Base-by-base conservation (phyloP, 179 eudicot species). In the Corrigiola litoralis region DNA sequence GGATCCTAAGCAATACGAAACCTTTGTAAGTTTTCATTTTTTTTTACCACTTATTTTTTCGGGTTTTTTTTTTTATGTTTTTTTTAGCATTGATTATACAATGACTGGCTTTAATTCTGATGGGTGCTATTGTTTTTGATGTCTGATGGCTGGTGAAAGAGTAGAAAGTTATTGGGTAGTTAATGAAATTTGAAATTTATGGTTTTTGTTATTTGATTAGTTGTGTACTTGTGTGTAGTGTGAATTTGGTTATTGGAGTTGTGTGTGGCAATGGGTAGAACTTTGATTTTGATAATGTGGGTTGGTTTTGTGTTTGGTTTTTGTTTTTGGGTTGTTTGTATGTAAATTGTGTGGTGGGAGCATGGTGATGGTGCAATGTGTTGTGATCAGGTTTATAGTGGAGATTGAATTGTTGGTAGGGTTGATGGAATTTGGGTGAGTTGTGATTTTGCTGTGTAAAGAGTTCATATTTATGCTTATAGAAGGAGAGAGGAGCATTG, bases 1-100 rank as follows among this genome's bases (percentile, higher is more conserved):
- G 62, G 96, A 89, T 81, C 92, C 90, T 2, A 75, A 76, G 60
- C 84, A 75, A 16, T 86, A 81, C 74, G 92, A 86, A 21, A 77
- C 69, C 55, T 72, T 80, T 34, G 96, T 89, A 76, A 79, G 96
- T 69, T 37, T 37, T 42, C 34, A 5, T 13, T 18, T 44, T 24
- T 24, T 24, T 16, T 24, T 5, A 5, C 7, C 27, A 23, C 21
- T 53, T 24, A 0, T 23, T 3, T 34, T 14, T 11, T 68, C 13
- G 24, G 6, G 46, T 64, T 37, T 23, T 11, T 8, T 4, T 28
- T 37, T 56, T 36, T 17, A 51, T 27, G 23, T 16, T 12, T 2
- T 40, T 51, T 6, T 25, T 60, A 14, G 0, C 29, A 4, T 7
- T 12, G 28, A 11, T 56, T 34, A 21, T 3, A 63, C 38, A 10